Conservation (phyloP, 225 moss, liverwort and hornwort species). For the Pleurozium schreberi region DNA sequence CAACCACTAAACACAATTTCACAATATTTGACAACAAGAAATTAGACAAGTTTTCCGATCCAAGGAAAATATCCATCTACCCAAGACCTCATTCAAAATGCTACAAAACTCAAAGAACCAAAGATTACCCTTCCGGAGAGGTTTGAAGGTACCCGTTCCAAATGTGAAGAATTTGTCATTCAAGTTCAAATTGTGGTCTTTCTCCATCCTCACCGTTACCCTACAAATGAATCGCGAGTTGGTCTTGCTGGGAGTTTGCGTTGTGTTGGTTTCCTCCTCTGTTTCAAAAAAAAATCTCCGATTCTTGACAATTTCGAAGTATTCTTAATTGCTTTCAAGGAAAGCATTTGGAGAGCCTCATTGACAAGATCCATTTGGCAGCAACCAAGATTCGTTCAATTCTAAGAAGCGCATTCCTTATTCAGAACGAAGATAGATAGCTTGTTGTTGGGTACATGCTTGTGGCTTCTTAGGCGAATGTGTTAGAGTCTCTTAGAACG, state of each 20-base stretch:
- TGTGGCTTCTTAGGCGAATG: not conserved
- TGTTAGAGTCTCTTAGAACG: not conserved
- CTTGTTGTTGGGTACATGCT: not conserved
- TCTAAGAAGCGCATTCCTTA: not conserved
- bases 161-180: not conserved
- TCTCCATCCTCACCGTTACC: not conserved
- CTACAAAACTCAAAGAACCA: no score
- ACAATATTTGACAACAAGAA: not conserved
- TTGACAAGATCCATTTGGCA: not conserved
- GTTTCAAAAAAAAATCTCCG: not conserved
- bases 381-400: no score
- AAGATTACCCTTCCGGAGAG: not conserved
- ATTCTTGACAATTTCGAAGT: not conserved
- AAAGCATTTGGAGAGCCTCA: not conserved
- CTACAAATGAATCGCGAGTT: not conserved
- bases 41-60: not conserved
- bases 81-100: not conserved
- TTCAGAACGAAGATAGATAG: not conserved
- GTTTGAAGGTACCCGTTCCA: not conserved
- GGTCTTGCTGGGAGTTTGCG: not conserved
- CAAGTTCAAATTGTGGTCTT: not conserved
- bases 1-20: fast-evolving
- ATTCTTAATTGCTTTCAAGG: not conserved
- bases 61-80: not conserved
- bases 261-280: not conserved